Evolutionary conservation across 345 rosid genomes (phyloP).

Genomic region (Boechera retrofracta): DNA sequence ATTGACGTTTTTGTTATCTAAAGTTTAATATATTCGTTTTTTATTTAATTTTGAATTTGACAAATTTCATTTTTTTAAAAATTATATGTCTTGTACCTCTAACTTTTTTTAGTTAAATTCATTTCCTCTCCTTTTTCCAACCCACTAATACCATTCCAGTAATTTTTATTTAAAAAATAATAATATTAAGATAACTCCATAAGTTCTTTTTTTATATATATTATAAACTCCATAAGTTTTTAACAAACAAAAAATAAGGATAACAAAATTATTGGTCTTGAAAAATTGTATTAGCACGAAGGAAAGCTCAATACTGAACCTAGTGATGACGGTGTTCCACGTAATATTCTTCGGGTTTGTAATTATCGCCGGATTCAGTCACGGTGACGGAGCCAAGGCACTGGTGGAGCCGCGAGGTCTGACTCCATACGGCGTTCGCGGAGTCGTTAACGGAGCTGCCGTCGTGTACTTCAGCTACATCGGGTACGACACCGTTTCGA

Average conservation of each 20-base stretch:
- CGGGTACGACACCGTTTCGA: conserved; percentile 92
- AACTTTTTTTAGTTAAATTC: no score
- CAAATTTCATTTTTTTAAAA: no score
- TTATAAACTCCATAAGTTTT: neutral
- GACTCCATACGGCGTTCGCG: conserved; percentile 80
- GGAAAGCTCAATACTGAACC: conserved; percentile 86
- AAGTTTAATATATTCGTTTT: no score
- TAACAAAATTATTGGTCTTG: neutral
- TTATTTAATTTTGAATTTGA: no score
- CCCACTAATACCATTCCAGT: no score
- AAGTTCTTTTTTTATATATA: neutral
- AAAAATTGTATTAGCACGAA: conserved; percentile 57
- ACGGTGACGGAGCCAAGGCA: conserved; percentile 61
- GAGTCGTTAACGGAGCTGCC: conserved; percentile 86
- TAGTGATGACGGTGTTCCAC: conserved; percentile 82
- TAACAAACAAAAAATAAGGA: neutral
- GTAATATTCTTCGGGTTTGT: conserved; percentile 84
- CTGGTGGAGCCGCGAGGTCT: conserved; percentile 79
- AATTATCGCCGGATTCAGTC: conserved; percentile 65
- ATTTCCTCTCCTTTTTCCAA: no score
- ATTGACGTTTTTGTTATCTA: no score
- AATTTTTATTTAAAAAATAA: neutral
- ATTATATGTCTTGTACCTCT: no score
- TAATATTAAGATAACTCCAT: neutral
- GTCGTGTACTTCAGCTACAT: conserved; percentile 88